These are phyloP conservation scores for Colletotrichum higginsianum DNA, from an alignment of 2,329 filamentous ascomycete species.

Conservation along the genomic window DNA sequence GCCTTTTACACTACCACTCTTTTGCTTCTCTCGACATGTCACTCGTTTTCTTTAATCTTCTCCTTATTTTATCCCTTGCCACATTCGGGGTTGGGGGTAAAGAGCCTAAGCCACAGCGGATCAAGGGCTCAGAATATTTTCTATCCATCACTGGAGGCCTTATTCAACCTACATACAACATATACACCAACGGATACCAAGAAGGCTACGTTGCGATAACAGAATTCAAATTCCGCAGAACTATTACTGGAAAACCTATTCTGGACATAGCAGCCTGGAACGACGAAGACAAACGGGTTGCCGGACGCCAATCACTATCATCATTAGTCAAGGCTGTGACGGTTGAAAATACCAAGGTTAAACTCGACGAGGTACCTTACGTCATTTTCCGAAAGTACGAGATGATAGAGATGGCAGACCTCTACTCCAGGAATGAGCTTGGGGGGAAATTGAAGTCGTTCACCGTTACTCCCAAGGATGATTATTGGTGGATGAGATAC, in stretches of 20 bases:
- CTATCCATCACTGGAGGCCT: background rate
- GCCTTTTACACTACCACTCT: background rate
- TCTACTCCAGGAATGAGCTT: background rate
- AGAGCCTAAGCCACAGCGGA: background rate
- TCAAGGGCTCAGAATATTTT: background rate
- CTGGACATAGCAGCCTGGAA: background rate
- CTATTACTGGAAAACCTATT: background rate
- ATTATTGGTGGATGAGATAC: background rate
- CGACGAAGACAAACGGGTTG: background rate
- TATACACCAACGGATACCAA: background rate
- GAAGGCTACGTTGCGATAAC: background rate
- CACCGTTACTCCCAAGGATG: background rate
- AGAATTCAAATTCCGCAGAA: background rate
- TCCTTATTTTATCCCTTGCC: background rate
- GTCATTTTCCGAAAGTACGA: background rate
- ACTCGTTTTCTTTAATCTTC: background rate
- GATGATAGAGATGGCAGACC: background rate
- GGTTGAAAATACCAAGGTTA: background rate
- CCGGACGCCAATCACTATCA: background rate
- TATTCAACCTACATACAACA: background rate
- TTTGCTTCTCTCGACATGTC: background rate
- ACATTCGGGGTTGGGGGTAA: background rate
- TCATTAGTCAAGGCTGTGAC: background rate
- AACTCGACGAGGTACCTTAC: background rate
- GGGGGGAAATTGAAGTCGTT: background rate